These are phyloP conservation scores for Psilocybe tampanensis DNA, from an alignment of 768 basidiomycete species.

Conservation along the genomic window DNA sequence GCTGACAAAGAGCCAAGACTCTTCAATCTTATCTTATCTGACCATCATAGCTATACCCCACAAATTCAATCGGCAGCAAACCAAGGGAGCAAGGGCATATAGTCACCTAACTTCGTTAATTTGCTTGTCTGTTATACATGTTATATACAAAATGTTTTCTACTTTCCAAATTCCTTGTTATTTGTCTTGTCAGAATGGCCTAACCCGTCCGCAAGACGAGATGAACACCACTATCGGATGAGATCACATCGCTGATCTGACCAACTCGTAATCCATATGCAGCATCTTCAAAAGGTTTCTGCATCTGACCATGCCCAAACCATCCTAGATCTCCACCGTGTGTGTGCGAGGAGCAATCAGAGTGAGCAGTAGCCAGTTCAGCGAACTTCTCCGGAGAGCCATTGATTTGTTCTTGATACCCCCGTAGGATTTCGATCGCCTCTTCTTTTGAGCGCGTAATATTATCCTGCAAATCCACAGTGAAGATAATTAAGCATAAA, in stretches of 20 bases:
- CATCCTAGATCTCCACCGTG: conserved; percentile 86
- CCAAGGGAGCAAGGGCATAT: not conserved
- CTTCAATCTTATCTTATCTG: conserved; percentile 10
- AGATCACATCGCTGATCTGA: conserved; percentile 79
- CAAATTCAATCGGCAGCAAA: too few species aligned
- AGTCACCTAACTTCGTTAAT: not conserved
- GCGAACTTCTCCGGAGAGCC: conserved; percentile 66
- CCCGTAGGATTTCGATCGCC: conserved; percentile 77
- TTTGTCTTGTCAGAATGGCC: conserved; percentile 14
- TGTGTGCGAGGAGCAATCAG: conserved; percentile 88
- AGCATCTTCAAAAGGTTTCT: conserved; percentile 95
- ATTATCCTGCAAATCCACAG: conserved; percentile 46
- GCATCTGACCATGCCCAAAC: conserved; percentile 91
- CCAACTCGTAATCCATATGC: conserved; percentile 72
- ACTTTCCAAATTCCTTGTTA: not conserved
- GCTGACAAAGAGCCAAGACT: too few species aligned
- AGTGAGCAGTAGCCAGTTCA: conserved; percentile 72
- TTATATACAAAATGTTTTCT: too few species aligned
- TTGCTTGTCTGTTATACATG: too few species aligned
- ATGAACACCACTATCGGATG: conserved; percentile 95
- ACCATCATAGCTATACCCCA: too few species aligned
- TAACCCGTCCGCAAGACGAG: conserved; percentile 85
- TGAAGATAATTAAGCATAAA: not conserved
- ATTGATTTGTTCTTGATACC: conserved; percentile 64
- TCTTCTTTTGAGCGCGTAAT: conserved; percentile 90